phyloP scores from a whole-genome alignment of 31 red algal genomes.

The Bonnemaisonia californica region DNA sequence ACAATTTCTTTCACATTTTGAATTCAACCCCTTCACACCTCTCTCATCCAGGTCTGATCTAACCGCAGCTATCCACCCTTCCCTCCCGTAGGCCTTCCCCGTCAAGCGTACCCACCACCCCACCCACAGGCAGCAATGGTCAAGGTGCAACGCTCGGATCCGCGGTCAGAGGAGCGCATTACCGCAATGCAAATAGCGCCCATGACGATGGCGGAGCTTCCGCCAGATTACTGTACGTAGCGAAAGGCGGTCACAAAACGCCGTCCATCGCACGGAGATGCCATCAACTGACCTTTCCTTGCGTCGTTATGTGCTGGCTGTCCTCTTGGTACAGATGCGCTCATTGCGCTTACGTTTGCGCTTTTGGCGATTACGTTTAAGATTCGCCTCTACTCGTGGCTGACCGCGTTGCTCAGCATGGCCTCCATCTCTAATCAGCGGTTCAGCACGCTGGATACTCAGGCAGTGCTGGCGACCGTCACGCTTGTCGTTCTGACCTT shows the following conservation, averaged over 20 bases:
- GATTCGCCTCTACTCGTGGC: constrained; percentile 40
- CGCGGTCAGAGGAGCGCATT: constrained; percentile 29
- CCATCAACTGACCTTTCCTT: no score
- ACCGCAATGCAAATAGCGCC: constrained; percentile 29
- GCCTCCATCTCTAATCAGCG: constrained; percentile 51
- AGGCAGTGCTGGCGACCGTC: constrained; percentile 21
- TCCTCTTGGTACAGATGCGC: constrained; percentile 40
- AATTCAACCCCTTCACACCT: neutral
- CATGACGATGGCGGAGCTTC: constrained; percentile 29
- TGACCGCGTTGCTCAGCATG: constrained; percentile 35
- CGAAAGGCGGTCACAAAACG: no score
- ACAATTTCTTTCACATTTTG: no score
- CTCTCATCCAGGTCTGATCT: no score
- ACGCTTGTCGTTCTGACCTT: constrained; percentile 46
- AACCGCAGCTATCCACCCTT: no score
- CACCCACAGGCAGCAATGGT: neutral
- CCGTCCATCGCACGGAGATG: no score
- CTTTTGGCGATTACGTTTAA: constrained; percentile 32
- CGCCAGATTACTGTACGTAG: constrained; percentile 60
- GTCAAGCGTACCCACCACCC: neutral
- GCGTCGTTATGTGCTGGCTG: no score
- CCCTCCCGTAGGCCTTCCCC: neutral
- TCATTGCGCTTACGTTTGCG: constrained; percentile 42
- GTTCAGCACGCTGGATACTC: constrained; percentile 32
- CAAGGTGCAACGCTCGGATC: neutral